Evolutionary conservation across 2,329 filamentous ascomycete genomes (phyloP), one percentile per base, ranked within the genome.

Genomic region (Tolypocladium cylindrosporum): DNA sequence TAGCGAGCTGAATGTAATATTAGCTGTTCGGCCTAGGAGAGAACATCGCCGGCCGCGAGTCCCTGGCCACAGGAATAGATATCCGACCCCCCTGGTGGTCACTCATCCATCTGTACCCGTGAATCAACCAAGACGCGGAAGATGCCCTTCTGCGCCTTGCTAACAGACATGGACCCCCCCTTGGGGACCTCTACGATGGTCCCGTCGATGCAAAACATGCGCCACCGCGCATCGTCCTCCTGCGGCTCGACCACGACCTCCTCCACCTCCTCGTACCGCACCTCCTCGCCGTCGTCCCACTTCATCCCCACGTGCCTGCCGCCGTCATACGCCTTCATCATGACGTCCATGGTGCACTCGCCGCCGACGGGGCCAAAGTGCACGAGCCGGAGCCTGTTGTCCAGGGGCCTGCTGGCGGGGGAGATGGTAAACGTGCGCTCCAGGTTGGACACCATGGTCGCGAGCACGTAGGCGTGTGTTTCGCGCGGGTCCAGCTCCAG

Each of bases 141-240:
- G 34, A 72, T 67, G n/a, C 70, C 68, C 48, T 66, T 63, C 10
- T 70, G 67, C 31, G 81, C 77, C 66, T 74, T 81, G 61, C 70
- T 72, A 0, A 96, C 80, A 59, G 84, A 81, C 71, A 96, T 82
- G 78, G 83, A 87, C 0, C 91, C 91, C 2, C 81, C 85, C 55
- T 77, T 70, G 24, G 88, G 87, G 1, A 96, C 75, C 59, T 83
- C 80, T 3, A 97, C 83, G 65, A 96, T 95, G 56, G 88, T 91
- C 3, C 93, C 93, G 71, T 97, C 93, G n/a, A 97, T 79, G 69
- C 93, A 97, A 16, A 96, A 82, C 67, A 92, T 84, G 60, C 93
- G 79, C 91, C 91, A 97, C 56, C 85, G 77, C 52, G 76, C 77
- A n/a, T 90, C 84, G 19, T 82, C 76, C 66, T 94, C 89, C 1